Conservation (phyloP, 164 flowering plant genomes). For the Cinnamomum chago region DNA sequence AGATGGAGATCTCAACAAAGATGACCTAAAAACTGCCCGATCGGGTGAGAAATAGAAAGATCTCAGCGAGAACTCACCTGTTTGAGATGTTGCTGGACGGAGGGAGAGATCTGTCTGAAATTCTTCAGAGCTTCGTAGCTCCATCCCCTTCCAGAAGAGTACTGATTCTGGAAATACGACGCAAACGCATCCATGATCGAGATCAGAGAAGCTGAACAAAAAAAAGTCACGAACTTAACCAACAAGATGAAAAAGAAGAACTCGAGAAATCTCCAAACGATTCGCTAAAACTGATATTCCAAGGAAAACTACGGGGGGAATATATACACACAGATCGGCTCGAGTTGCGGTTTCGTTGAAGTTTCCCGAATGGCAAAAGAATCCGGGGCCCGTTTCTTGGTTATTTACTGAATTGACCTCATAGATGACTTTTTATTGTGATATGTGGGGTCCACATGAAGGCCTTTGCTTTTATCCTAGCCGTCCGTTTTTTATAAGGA, state of each 20-base stretch:
- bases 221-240: not conserved
- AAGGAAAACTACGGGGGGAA: no score
- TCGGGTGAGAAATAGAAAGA: not conserved
- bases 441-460: no score
- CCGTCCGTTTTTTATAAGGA: no score
- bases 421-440: no score
- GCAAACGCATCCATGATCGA: conserved; percentile 15
- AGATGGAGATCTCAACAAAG: not conserved
- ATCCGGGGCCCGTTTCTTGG: no score
- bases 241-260: not conserved
- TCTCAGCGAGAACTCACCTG: conserved; percentile 7
- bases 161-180: conserved; percentile 15
- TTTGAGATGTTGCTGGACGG: conserved; percentile 23
- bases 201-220: not conserved
- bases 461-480: no score
- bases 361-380: no score
- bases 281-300: no score
- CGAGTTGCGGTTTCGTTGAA: no score
- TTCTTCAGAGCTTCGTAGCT: conserved; percentile 21
- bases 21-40: not conserved
- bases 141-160: conserved; percentile 13
- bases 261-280: not conserved
- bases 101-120: conserved; percentile 23
- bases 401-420: no score
- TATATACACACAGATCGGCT: no score